Conservation (phyloP, 2,329 filamentous ascomycete genomes). For the Cadophora malorum region DNA sequence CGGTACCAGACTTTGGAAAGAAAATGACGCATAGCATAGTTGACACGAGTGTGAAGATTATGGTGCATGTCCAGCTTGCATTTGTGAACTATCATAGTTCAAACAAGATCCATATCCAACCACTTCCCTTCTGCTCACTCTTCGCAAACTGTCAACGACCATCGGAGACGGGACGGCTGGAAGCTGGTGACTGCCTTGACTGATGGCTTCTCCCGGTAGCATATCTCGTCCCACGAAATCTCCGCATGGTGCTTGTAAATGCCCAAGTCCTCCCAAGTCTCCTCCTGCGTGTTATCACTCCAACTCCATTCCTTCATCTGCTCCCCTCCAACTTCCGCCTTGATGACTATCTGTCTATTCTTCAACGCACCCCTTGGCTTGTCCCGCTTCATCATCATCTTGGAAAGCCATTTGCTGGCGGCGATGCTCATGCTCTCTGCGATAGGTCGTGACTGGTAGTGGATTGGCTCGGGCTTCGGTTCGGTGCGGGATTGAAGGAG, state of each 20-base stretch:
- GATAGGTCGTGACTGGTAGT: neutral
- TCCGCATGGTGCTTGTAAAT: neutral
- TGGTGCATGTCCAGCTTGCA: neutral
- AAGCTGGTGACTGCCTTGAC: neutral
- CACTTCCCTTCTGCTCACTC: neutral
- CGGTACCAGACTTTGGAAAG: neutral
- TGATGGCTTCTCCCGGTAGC: neutral
- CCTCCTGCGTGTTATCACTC: neutral
- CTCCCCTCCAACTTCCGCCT: neutral
- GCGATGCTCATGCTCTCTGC: neutral
- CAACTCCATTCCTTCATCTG: neutral
- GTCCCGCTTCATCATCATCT: slow-evolving; percentile 2
- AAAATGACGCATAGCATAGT: too few species aligned
- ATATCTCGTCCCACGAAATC: neutral
- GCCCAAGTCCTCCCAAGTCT: neutral
- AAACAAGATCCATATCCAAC: neutral
- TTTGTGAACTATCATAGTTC: neutral
- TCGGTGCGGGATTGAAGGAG: neutral
- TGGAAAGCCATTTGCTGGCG: neutral
- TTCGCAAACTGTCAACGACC: neutral
- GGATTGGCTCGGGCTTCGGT: neutral
- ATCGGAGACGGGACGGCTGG: neutral
- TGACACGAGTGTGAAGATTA: neutral
- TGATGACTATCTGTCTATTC: neutral
- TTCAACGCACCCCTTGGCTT: neutral